Evolutionary conservation across 2,329 filamentous ascomycete genomes (phyloP).

Genomic region (Alternaria consortialis): DNA sequence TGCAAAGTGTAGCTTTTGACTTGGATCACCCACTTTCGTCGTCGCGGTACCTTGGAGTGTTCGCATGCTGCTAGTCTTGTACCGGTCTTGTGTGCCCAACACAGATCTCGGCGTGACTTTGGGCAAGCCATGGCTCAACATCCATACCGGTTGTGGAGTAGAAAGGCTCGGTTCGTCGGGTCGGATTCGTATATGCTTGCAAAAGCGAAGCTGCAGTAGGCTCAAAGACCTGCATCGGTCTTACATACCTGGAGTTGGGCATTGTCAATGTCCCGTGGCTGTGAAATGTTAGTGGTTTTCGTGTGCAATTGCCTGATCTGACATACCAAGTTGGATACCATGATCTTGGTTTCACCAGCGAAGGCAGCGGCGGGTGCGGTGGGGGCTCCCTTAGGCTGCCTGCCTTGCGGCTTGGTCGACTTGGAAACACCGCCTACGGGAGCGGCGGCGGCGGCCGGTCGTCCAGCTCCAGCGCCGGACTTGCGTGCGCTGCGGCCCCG

Average conservation of each 20-base stretch:
- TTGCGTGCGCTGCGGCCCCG: constrained; percentile 59
- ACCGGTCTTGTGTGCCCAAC: constrained; percentile 45
- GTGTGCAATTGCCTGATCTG: background rate
- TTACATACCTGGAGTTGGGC: constrained; percentile 99
- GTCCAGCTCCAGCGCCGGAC: constrained; percentile 50
- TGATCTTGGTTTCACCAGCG: constrained; percentile 88
- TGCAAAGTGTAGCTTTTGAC: constrained; percentile 20
- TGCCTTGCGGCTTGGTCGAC: constrained; percentile 65
- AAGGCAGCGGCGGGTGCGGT: constrained; percentile 68
- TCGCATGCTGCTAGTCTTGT: constrained; percentile 45
- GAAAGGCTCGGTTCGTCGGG: constrained; percentile 38
- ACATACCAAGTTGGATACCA: constrained; percentile 97
- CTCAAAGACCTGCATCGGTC: constrained; percentile 62
- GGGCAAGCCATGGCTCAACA: constrained; percentile 41
- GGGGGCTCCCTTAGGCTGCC: constrained; percentile 68
- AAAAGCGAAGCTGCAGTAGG: constrained; percentile 47
- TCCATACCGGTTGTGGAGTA: constrained; percentile 29
- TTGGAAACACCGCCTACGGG: constrained; percentile 90
- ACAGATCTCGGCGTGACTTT: constrained; percentile 38
- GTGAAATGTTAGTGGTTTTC: constrained; percentile 57
- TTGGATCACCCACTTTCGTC: constrained; percentile 39
- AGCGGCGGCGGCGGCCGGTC: constrained; percentile 67
- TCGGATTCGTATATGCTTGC: constrained; percentile 46
- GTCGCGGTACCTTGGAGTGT: constrained; percentile 36
- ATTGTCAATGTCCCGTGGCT: constrained; percentile 98